Base-by-base conservation (phyloP, 441 rosid species). In the Brassica hybrid region DNA sequence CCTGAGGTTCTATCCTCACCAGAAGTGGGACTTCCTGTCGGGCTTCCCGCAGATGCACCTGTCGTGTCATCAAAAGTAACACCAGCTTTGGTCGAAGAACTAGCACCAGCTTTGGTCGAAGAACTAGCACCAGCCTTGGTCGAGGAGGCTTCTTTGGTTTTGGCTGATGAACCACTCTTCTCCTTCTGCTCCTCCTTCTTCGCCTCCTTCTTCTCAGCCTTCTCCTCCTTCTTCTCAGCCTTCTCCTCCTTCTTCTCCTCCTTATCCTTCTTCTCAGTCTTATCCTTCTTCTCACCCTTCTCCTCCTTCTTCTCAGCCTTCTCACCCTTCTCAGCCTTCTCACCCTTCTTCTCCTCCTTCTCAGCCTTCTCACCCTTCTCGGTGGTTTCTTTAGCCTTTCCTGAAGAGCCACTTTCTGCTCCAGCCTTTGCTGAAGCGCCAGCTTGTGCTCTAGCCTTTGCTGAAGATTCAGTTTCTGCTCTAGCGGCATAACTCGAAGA, bases 1-100 rank as follows among this genome's bases (percentile, higher is more conserved):
- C 17, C 48, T n/a, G 56, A 14, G 56, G 56, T n/a, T 50, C 14
- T n/a, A 6, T 7, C 19, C 58, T 52, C 16, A 52, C 4, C 19
- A 52, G 58, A 7, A 1, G 5, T 66, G 7, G 77, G 77, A 52
- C 65, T 73, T 34, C 30, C 80, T 3, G 10, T 64, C 0, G 74
- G 79, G 23, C 61, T 57, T 12, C 18, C 38, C 3, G 27, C 27
- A 2, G 2, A n/a, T 41, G 1, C 36, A 68, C 77, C 81, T 3
- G 65, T 61, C 3, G 59, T 50, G 13, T 72, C 65, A 34, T 17
- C 21, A 69, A 1, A 67, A 30, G 12, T 10, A 2, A 5, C 32
- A 27, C 32, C 32, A 27, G 32, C 6, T 38, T 41, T 41, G 48
- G 48, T 41, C 48, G 48, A 41, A 10, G 8, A n/a, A 1, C 3